Percentiles rank a stretch among this genome's conserved stretches.
Conservation (phyloP, 2,329 filamentous ascomycete genomes). For the Chlorencoelia australis region DNA sequence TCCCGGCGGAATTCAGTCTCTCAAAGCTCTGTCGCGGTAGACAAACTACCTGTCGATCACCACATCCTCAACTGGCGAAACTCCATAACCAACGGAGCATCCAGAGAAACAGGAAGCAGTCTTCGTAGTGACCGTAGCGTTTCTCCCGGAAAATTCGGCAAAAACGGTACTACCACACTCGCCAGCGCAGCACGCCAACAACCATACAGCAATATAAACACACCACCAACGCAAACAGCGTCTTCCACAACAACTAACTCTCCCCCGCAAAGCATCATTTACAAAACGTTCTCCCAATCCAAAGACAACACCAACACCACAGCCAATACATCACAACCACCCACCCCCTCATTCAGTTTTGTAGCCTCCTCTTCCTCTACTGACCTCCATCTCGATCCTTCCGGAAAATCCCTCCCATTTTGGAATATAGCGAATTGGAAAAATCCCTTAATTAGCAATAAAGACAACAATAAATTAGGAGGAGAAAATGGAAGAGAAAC, state of each 20-base stretch:
- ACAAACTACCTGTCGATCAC: slow-evolving; percentile 48
- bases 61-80: slow-evolving; percentile 86
- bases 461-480: slow-evolving; percentile 16
- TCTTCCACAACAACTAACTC: too few species aligned
- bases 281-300: slow-evolving; percentile 9
- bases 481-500: too few species aligned
- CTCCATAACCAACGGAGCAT: slow-evolving; percentile 39
- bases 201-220: slow-evolving; percentile 14
- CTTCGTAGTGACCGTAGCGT: slow-evolving; percentile 42
- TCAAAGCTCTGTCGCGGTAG: slow-evolving; percentile 21
- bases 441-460: slow-evolving; percentile 6
- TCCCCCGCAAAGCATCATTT: too few species aligned
- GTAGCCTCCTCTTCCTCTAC: slow-evolving; percentile 13
- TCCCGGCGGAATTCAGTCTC: slow-evolving; percentile 36
- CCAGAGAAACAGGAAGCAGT: slow-evolving; percentile 29
- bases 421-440: slow-evolving; percentile 48
- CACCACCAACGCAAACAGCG: too few species aligned
- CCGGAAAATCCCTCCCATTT: slow-evolving; percentile 38
- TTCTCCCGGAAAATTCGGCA: slow-evolving; percentile 37
- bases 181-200: slow-evolving; percentile 23
- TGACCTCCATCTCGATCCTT: slow-evolving; percentile 30
- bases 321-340: slow-evolving; percentile 4
- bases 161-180: slow-evolving; percentile 18
- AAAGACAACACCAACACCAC: background rate
- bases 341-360: slow-evolving; percentile 4